phyloP scores from a whole-genome alignment of 1,284 basidiomycete species.

The Pseudozyma tsukubaensis region DNA sequence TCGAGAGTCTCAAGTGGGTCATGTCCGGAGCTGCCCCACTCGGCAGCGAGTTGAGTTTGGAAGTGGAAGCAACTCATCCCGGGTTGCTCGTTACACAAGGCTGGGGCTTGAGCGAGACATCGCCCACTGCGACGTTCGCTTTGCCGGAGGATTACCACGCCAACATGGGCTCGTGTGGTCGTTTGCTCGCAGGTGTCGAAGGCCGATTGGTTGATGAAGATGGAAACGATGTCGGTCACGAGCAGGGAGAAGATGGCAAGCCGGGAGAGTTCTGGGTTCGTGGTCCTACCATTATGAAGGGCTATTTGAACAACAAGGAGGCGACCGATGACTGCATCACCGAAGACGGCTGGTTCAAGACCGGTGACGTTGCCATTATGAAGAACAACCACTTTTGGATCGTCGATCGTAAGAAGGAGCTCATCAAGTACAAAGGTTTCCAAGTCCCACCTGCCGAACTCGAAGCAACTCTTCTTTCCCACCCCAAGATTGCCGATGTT shows the following conservation, averaged over 20 bases:
- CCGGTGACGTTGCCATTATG: constrained; percentile 58
- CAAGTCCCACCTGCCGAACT: constrained; percentile 61
- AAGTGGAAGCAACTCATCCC: constrained; percentile 73
- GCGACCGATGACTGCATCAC: constrained; percentile 53
- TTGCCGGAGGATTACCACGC: constrained; percentile 37
- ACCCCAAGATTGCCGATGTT: constrained; percentile 55
- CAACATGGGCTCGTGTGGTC: constrained; percentile 72
- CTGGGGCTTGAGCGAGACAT: constrained; percentile 83
- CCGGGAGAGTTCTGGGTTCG: constrained; percentile 57
- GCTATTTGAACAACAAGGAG: constrained; percentile 54
- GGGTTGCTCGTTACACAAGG: constrained; percentile 67
- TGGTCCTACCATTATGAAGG: constrained; percentile 50
- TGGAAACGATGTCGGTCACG: constrained; percentile 65
- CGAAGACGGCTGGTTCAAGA: constrained; percentile 57
- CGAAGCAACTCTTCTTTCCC: constrained; percentile 44
- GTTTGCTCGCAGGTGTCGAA: constrained; percentile 81
- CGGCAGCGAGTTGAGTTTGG: constrained; percentile 75
- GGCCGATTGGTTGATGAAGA: constrained; percentile 77
- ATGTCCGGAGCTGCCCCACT: constrained; percentile 86
- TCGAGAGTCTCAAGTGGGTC: constrained; percentile 75
- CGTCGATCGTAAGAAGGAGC: constrained; percentile 60
- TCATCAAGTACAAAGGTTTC: constrained; percentile 62
- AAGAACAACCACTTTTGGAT: constrained; percentile 59
- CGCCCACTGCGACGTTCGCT: constrained; percentile 72
- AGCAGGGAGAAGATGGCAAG: constrained; percentile 72